Evolutionary conservation across 768 basidiomycete genomes (phyloP).

Genomic region (Lactifluus piperatus): DNA sequence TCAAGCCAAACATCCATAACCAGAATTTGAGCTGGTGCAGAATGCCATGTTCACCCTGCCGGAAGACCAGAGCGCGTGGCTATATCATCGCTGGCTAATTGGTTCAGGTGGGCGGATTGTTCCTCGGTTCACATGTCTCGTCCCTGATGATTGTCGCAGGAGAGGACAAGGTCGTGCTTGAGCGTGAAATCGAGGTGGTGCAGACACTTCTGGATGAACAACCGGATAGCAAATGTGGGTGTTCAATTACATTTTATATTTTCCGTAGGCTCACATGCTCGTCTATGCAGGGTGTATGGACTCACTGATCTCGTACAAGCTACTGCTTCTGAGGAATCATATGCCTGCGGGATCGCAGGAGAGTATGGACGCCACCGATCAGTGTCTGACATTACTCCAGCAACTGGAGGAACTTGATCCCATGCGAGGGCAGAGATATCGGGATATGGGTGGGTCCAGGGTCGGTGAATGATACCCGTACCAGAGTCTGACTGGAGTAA

Average conservation of each 20-base stretch:
- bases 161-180: conserved; percentile 46
- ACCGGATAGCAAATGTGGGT: conserved; percentile 86
- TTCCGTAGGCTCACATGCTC: not conserved
- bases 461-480: not conserved
- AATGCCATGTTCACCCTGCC: conserved; percentile 98
- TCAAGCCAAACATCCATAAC: not conserved
- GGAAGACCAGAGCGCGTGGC: conserved; percentile 93
- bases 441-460: conserved; percentile 44
- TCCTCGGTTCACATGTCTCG: too few species aligned
- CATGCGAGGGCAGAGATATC: conserved; percentile 56
- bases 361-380: conserved; percentile 27
- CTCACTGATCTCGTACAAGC: conserved; percentile 78
- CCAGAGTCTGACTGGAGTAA: not conserved
- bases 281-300: conserved; percentile 83
- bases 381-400: conserved; percentile 44
- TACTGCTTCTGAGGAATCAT: conserved; percentile 49
- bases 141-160: conserved; percentile 33
- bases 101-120: conserved; percentile 48
- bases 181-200: conserved; percentile 70
- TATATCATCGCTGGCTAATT: conserved; percentile 97
- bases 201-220: conserved; percentile 81
- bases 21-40: conserved; percentile 88
- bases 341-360: conserved; percentile 28
- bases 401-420: conserved; percentile 59
- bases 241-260: not conserved